Evolutionary conservation across 2,329 filamentous ascomycete genomes (phyloP), one percentile per base, ranked within the genome.

Genomic region (Drechslerella coelobrocha): DNA sequence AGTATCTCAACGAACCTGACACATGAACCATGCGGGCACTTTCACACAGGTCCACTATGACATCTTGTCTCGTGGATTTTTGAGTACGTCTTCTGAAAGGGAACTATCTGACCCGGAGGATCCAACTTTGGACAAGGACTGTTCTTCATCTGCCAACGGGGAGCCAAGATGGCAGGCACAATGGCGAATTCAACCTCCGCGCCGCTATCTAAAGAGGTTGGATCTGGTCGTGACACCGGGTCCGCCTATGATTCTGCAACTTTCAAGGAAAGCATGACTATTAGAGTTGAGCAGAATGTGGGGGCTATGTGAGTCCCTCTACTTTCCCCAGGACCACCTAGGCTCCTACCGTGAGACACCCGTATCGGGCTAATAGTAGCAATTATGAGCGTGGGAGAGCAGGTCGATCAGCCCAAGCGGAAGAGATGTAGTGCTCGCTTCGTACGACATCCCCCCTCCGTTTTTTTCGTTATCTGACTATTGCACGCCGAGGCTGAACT

Each of bases 401-500:
- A 76, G 74, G 75, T 76, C 75, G 3, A 96, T 97, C 79, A 95
- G 92, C 19, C 92, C 92, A 1, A 92, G 89, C 71, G 92, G 93
- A 52, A 86, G 93, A 75, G 93, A 97, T 80, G 87, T 97, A 62
- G 92, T 93, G 34, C 83, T 97, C 73, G 93, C 92, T 60, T 95
- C 91, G 83, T 84, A 78, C 75, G 81, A 77, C 47, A 27, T 27
- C 12, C 34, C 45, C n/a, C 2, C 2, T n/a, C 34, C 27, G 5
- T 14, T 45, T 10, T n/a, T 51, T 21, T 21, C 9, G 12, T 4
- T 3, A 9, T 24, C 19, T 21, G 26, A 23, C 24, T 14, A n/a
- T n/a, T n/a, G n/a, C n/a, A n/a, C n/a, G n/a, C 24, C 41, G 1
- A 37, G 39, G 26, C 27, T n/a, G 41, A 31, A 45, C 45, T 60